Evolutionary conservation across 1,139 yeast genomes (phyloP).

Genomic region (Cylindricascospora bacillispora): DNA sequence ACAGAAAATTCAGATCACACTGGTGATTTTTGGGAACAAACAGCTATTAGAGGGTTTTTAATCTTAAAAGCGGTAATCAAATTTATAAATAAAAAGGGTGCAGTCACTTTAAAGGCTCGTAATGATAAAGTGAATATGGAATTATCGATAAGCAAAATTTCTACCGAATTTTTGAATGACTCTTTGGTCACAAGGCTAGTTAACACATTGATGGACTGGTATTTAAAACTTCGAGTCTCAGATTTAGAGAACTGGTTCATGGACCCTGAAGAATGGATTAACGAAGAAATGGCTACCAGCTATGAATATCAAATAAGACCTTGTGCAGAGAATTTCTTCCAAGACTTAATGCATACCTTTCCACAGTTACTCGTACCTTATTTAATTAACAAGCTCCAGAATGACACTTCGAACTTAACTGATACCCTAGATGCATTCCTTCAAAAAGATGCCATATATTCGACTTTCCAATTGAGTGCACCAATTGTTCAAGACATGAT

Average conservation of each 20-base stretch:
- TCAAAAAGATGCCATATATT: conserved; percentile 65
- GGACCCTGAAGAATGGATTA: conserved; percentile 90
- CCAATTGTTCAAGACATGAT: conserved; percentile 50
- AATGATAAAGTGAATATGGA: conserved; percentile 50
- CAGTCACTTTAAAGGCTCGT: conserved; percentile 47
- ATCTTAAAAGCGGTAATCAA: conserved; percentile 54
- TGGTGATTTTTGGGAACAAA: conserved; percentile 63
- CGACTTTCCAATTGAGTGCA: conserved; percentile 72
- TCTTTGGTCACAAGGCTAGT: conserved; percentile 45
- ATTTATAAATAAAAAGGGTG: conserved; percentile 53
- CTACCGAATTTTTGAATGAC: conserved; percentile 44
- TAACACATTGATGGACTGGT: conserved; percentile 57
- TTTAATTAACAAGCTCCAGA: conserved; percentile 50
- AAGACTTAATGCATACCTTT: conserved; percentile 56
- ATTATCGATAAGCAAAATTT: conserved; percentile 40
- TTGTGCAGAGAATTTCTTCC: conserved; percentile 77
- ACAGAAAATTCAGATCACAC: conserved; percentile 32
- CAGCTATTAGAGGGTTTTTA: conserved; percentile 58
- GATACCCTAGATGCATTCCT: conserved; percentile 39
- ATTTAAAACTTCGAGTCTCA: conserved; percentile 54
- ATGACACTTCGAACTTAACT: conserved; percentile 24
- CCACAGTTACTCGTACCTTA: conserved; percentile 49
- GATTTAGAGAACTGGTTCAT: conserved; percentile 72
- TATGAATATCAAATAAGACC: conserved; percentile 82
- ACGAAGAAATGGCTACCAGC: conserved; percentile 62